Conservation (phyloP, 108 stramenopile genomes). For the Skeletonema potamos region DNA sequence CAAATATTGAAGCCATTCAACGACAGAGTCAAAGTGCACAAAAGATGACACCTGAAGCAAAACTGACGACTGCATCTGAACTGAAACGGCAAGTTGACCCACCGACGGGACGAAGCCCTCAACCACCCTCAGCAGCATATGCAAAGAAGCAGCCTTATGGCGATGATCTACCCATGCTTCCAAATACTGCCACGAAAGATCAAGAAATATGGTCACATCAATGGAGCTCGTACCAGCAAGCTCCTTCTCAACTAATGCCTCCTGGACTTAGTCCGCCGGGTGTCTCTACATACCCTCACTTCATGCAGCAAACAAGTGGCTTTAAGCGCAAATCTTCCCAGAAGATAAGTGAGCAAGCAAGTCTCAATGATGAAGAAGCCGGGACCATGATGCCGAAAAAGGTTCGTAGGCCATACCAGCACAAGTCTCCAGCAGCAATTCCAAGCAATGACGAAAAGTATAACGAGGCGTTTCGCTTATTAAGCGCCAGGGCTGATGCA, state of each 20-base stretch:
- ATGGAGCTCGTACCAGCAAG: neutral
- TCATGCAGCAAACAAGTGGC: neutral
- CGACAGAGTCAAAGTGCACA: neutral
- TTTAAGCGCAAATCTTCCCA: neutral
- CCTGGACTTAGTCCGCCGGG: neutral
- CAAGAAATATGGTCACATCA: neutral
- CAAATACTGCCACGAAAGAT: neutral
- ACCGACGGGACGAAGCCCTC: neutral
- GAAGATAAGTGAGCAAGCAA: neutral
- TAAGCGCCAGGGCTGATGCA: conserved; percentile 13
- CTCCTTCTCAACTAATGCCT: neutral
- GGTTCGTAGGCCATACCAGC: conserved; percentile 15
- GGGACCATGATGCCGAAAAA: neutral
- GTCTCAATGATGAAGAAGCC: neutral
- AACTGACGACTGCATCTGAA: neutral
- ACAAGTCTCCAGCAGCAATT: conserved; percentile 31
- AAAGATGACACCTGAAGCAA: neutral
- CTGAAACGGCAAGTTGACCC: neutral
- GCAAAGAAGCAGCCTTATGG: neutral
- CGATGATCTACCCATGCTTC: neutral
- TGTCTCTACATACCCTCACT: neutral
- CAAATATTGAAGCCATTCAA: neutral
- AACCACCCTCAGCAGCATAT: neutral
- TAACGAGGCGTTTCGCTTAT: conserved; percentile 20
- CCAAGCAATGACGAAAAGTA: conserved; percentile 36